Conservation (phyloP, 2,329 filamentous ascomycete species). For the Bipolaris gigantea region DNA sequence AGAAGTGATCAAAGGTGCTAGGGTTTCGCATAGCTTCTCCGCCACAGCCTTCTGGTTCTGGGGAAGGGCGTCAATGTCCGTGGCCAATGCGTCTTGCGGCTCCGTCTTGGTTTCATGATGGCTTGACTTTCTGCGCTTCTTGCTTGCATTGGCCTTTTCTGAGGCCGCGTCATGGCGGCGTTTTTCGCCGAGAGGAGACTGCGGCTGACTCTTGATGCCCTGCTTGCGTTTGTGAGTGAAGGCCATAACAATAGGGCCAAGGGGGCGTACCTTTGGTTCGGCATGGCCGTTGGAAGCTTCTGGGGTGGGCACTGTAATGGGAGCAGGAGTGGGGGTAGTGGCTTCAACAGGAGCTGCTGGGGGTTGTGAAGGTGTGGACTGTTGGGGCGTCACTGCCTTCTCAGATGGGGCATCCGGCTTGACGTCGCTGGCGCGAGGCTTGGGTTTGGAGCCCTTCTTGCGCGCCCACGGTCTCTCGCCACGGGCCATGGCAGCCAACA, state of each 20-base stretch:
- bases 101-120: conserved; percentile 31
- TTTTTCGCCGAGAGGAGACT: conserved; percentile 43
- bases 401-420: conserved; percentile 52
- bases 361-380: conserved; percentile 21
- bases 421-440: conserved; percentile 67
- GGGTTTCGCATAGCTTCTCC: conserved; percentile 69
- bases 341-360: conserved; percentile 12
- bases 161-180: conserved; percentile 38
- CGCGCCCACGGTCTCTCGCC: conserved; percentile 83
- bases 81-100: conserved; percentile 9
- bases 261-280: conserved; percentile 27
- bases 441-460: conserved; percentile 61
- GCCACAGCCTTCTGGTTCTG: conserved; percentile 70
- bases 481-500: conserved; percentile 74
- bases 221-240: conserved; percentile 22
- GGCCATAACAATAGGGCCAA: not conserved
- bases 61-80: conserved; percentile 51
- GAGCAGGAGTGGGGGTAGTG: conserved; percentile 17
- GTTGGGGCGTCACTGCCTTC: conserved; percentile 28
- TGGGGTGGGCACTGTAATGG: conserved; percentile 12
- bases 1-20: conserved; percentile 66
- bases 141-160: conserved; percentile 37
- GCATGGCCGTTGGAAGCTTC: conserved; percentile 31
- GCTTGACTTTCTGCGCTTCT: conserved; percentile 45
- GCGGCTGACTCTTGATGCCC: conserved; percentile 35